Evolutionary conservation across 2,329 filamentous ascomycete genomes (phyloP).

Genomic region (Polytolypa hystricis): DNA sequence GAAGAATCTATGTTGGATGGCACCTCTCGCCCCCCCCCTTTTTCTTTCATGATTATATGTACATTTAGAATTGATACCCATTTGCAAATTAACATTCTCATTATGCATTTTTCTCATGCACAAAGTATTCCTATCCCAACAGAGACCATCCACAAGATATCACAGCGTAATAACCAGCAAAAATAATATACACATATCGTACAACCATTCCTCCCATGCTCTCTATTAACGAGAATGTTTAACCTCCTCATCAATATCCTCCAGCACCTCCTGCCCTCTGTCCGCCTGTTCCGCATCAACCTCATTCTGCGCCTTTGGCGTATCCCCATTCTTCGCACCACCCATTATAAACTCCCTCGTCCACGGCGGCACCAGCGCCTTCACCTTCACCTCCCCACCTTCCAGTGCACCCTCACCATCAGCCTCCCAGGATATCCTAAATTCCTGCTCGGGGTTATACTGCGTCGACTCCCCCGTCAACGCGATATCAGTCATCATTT

Average conservation of each 20-base stretch:
- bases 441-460: constrained; percentile 52
- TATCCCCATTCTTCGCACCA: constrained; percentile 28
- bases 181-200: too few relatives aligned
- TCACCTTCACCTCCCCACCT: constrained; percentile 45
- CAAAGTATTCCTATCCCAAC: too few relatives aligned
- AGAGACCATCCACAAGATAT: too few relatives aligned
- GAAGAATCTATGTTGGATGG: too few relatives aligned
- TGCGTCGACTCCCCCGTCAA: constrained; percentile 56
- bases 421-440: constrained; percentile 44
- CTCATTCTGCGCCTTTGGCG: constrained; percentile 21
- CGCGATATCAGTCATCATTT: constrained; percentile 75
- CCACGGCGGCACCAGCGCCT: constrained; percentile 81
- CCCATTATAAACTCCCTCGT: constrained; percentile 34
- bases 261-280: constrained; percentile 27
- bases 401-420: constrained; percentile 31
- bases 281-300: constrained; percentile 25
- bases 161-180: too few relatives aligned
- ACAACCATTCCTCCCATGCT: too few relatives aligned
- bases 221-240: too few relatives aligned
- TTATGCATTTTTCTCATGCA: too few relatives aligned
- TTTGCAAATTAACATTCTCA: too few relatives aligned
- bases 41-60: too few relatives aligned
- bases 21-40: too few relatives aligned
- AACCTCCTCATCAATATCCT: constrained; percentile 11
- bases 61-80: too few relatives aligned